Evolutionary conservation across 345 rosid genomes (phyloP).

Genomic region (Populus nigra): DNA sequence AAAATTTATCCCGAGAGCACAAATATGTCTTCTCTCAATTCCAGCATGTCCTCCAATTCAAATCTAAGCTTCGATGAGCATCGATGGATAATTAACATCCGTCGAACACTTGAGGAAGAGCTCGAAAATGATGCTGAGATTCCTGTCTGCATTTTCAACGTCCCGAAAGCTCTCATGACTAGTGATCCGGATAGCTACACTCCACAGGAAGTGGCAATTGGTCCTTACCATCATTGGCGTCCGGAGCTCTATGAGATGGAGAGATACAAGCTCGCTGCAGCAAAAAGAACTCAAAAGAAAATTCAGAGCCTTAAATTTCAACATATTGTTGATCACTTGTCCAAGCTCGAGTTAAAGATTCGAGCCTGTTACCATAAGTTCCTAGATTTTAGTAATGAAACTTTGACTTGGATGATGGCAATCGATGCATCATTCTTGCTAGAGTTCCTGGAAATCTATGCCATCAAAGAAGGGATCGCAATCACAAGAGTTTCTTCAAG

Average conservation of each 20-base stretch:
- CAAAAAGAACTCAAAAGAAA: slow-evolving; percentile 39
- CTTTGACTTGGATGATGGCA: slow-evolving; percentile 70
- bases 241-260: slow-evolving; percentile 63
- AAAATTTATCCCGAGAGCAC: too few species aligned
- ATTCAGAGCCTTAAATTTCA: not conserved
- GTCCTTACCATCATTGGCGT: slow-evolving; percentile 60
- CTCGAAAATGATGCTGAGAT: not conserved
- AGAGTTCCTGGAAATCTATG: slow-evolving; percentile 47
- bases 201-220: slow-evolving; percentile 63
- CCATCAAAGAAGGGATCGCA: slow-evolving; percentile 30
- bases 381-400: slow-evolving; percentile 40
- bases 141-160: slow-evolving; percentile 49
- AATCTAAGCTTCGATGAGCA: too few species aligned
- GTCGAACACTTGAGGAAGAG: not conserved
- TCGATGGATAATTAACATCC: not conserved
- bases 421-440: slow-evolving; percentile 59
- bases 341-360: too few species aligned
- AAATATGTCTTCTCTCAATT: too few species aligned
- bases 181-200: slow-evolving; percentile 51
- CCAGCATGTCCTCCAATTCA: too few species aligned
- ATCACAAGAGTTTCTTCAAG: slow-evolving; percentile 32
- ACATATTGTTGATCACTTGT: too few species aligned
- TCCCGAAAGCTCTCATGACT: slow-evolving; percentile 47
- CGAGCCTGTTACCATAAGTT: slow-evolving; percentile 7
- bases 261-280: slow-evolving; percentile 51